phyloP scores from a whole-genome alignment of 2,329 filamentous ascomycete genomes.

The Dactylellina cionopaga region DNA sequence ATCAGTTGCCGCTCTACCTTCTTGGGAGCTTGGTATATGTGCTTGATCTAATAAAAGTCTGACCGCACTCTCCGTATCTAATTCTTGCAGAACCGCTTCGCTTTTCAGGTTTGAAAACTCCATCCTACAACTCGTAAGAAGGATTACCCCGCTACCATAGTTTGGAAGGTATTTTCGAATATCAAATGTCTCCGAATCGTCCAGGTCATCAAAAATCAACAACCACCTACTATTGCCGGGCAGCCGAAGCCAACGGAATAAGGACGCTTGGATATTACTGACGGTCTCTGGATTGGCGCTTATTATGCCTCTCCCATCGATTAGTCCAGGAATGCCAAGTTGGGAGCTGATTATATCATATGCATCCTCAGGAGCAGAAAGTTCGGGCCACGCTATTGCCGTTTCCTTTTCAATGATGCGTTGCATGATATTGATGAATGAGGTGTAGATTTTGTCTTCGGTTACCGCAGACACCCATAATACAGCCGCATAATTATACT shows the following conservation, averaged over 20 bases:
- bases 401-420: not conserved
- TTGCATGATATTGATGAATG: not conserved
- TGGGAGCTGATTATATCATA: not conserved
- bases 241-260: constrained; percentile 10
- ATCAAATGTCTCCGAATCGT: not conserved
- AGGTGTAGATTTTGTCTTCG: not conserved
- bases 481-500: constrained; percentile 53
- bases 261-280: not conserved
- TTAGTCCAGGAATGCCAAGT: not conserved
- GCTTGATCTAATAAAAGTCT: not conserved
- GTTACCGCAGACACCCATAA: constrained; percentile 55
- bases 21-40: not conserved
- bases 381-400: not conserved
- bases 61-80: too few species aligned
- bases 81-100: not conserved
- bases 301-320: not conserved
- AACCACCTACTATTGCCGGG: constrained; percentile 6
- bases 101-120: not conserved
- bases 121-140: constrained; percentile 9
- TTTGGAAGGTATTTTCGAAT: constrained; percentile 22
- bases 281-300: not conserved
- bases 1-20: not conserved
- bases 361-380: constrained; percentile 3
- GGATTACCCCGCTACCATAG: not conserved
- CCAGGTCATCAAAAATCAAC: constrained; percentile 25